These are phyloP conservation scores for Prototheca stagnorum DNA, from an alignment of 163 green algal genomes.

Conservation along the genomic window DNA sequence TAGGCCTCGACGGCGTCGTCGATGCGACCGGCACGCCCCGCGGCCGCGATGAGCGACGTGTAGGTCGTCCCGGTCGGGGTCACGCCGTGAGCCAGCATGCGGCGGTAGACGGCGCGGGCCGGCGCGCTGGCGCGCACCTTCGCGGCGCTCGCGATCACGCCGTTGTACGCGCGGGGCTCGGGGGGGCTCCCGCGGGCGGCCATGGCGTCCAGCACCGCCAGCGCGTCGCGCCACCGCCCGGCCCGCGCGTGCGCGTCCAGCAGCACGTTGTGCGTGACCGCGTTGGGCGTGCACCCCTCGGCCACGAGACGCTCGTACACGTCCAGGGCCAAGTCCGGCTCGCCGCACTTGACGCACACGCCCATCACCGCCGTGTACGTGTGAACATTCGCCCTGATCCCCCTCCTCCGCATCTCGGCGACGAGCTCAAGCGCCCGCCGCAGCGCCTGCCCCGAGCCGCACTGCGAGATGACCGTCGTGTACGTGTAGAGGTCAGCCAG, in stretches of 20 bases:
- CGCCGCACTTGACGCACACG: slow-evolving; percentile 37
- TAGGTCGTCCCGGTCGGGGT: slow-evolving; percentile 59
- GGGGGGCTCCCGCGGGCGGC: slow-evolving; percentile 36
- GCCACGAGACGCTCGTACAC: slow-evolving; percentile 31
- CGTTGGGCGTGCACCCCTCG: slow-evolving; percentile 32
- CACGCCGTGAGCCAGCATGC: slow-evolving; percentile 49
- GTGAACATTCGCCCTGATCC: slow-evolving; percentile 59
- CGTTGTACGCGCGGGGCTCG: slow-evolving; percentile 69
- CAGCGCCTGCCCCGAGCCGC: slow-evolving; percentile 10
- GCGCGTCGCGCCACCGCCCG: slow-evolving; percentile 17
- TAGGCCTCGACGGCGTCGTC: slow-evolving; percentile 48
- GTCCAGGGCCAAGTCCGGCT: slow-evolving; percentile 36
- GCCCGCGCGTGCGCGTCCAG: slow-evolving; percentile 33
- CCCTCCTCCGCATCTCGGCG: slow-evolving; percentile 31
- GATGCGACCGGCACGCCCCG: slow-evolving; percentile 9
- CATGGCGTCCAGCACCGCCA: slow-evolving; percentile 20
- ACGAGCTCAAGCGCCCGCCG: slow-evolving; percentile 33
- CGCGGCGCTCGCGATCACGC: slow-evolving; percentile 58
- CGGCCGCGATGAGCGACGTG: slow-evolving; percentile 52
- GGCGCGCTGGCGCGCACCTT: slow-evolving; percentile 37
- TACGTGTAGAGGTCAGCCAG: slow-evolving; percentile 44
- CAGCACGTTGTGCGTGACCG: slow-evolving; percentile 43
- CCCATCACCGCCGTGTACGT: slow-evolving; percentile 46
- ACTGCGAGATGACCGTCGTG: slow-evolving; percentile 31
- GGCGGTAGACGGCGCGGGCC: slow-evolving; percentile 46